Evolutionary conservation across 2,329 filamentous ascomycete species (phyloP).

Genomic region (Trichoderma afroharzianum): DNA sequence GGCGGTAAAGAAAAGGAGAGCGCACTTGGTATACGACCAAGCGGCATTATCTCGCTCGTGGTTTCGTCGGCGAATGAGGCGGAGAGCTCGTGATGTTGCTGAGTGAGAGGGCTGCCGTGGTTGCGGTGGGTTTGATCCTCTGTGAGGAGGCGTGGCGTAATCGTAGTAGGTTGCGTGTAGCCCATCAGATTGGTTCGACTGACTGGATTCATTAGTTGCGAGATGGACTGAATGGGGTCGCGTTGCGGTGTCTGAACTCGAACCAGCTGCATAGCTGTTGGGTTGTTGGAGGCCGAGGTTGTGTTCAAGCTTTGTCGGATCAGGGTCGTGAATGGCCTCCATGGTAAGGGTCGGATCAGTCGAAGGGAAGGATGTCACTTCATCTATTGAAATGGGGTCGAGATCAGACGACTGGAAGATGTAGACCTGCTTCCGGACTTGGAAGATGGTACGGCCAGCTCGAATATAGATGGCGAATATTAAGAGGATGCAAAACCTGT

Average conservation of each 20-base stretch:
- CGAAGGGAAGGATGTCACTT: slow-evolving; percentile 44
- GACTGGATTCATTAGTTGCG: not conserved
- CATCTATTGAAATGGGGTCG: slow-evolving; percentile 37
- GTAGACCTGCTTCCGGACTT: slow-evolving; percentile 55
- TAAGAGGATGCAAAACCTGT: slow-evolving; percentile 19
- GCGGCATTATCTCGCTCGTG: slow-evolving; percentile 54
- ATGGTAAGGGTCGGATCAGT: slow-evolving; percentile 53
- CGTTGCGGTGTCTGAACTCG: slow-evolving; percentile 19
- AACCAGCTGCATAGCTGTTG: not conserved
- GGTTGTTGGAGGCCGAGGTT: not conserved
- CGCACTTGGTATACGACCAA: slow-evolving; percentile 62
- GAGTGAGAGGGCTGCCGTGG: not conserved
- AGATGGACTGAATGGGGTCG: slow-evolving; percentile 29
- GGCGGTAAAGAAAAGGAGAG: slow-evolving; percentile 62
- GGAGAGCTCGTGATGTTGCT: not conserved
- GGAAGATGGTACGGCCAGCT: slow-evolving; percentile 60
- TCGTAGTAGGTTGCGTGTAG: not conserved
- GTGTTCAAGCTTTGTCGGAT: not conserved
- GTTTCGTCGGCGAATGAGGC: slow-evolving; percentile 24
- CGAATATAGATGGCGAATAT: slow-evolving; percentile 34
- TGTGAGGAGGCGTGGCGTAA: not conserved
- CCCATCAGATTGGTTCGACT: not conserved
- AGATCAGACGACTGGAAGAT: slow-evolving; percentile 38
- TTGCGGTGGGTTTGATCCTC: not conserved
- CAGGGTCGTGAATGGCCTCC: not conserved